A percentile compares a stretch with the other conserved stretches of the same genome.
phyloP scores from a whole-genome alignment of 352 stramenopile genomes.

The Phytopythium chamaehyphon region DNA sequence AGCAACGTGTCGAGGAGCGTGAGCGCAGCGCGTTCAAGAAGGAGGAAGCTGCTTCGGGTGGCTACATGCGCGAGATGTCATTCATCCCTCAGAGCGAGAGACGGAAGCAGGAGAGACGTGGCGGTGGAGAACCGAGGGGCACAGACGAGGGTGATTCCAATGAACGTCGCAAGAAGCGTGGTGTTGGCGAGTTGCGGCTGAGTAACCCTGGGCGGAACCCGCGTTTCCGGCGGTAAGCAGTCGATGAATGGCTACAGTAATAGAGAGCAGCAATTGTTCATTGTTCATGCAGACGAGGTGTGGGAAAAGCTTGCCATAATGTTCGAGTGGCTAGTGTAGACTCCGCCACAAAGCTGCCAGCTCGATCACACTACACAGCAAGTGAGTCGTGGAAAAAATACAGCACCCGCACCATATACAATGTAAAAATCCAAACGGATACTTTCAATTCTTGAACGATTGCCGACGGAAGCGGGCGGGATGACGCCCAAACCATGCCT shows the following conservation, averaged over 20 bases:
- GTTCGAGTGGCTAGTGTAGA: too few species aligned
- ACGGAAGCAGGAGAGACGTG: slow-evolving; percentile 44
- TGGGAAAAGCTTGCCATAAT: too few species aligned
- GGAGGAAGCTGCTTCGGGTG: slow-evolving; percentile 43
- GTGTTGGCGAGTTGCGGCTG: slow-evolving; percentile 72
- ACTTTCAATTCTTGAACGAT: too few species aligned
- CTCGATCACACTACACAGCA: too few species aligned
- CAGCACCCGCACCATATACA: background rate
- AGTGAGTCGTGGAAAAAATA: too few species aligned
- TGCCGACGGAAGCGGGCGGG: too few species aligned
- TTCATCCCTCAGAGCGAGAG: slow-evolving; percentile 67
- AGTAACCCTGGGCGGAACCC: slow-evolving; percentile 37
- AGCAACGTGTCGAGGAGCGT: slow-evolving; percentile 69
- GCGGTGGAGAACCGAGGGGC: slow-evolving; percentile 16
- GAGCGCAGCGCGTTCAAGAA: slow-evolving; percentile 84
- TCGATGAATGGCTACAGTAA: background rate
- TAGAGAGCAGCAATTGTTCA: too few species aligned
- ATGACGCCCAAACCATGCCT: too few species aligned
- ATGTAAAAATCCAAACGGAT: too few species aligned
- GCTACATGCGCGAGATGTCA: slow-evolving; percentile 84
- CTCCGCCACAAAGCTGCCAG: too few species aligned
- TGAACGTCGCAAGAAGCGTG: slow-evolving; percentile 74
- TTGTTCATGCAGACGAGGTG: too few species aligned
- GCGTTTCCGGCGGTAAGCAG: slow-evolving; percentile 51
- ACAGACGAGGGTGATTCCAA: slow-evolving; percentile 14